Percentiles rank a stretch among this genome's conserved stretches.
Evolutionary conservation across 192 early-diverging fungal genomes (phyloP).

Genomic region (Coemansia sp.): DNA sequence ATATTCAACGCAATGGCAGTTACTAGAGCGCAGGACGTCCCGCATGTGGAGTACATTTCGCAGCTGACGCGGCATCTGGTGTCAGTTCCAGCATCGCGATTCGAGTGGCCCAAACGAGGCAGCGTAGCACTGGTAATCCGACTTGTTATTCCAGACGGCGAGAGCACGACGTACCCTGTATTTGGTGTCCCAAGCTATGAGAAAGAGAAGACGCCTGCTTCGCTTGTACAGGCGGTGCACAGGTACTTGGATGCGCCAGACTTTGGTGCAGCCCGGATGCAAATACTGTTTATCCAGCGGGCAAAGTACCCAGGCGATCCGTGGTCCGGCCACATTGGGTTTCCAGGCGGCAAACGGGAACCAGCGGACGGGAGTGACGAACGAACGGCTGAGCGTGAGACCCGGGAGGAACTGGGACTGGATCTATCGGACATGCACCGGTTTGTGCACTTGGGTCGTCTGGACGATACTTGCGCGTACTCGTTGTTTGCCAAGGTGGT

Average conservation of each 20-base stretch:
- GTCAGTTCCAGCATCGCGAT: slow-evolving; percentile 18
- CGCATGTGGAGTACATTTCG: slow-evolving; percentile 29
- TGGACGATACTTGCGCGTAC: slow-evolving; percentile 27
- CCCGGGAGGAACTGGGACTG: slow-evolving; percentile 37
- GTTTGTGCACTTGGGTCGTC: slow-evolving; percentile 26
- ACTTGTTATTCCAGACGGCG: slow-evolving; percentile 15
- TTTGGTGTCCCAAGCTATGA: background rate
- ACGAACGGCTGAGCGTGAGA: slow-evolving; percentile 43
- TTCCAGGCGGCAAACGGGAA: slow-evolving; percentile 49
- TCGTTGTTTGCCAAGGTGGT: slow-evolving; percentile 2
- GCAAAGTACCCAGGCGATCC: slow-evolving; percentile 37
- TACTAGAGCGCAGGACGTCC: slow-evolving; percentile 17
- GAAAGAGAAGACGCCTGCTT: slow-evolving; percentile 6
- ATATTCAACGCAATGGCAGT: background rate
- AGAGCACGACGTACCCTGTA: slow-evolving; percentile 4
- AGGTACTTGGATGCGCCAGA: background rate
- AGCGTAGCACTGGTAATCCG: slow-evolving; percentile 37
- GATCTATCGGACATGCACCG: slow-evolving; percentile 3
- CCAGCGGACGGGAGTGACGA: slow-evolving; percentile 8
- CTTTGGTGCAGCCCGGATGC: slow-evolving; percentile 8
- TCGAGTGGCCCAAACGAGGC: slow-evolving; percentile 16
- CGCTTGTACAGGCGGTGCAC: slow-evolving; percentile 15
- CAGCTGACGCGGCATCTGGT: slow-evolving; percentile 40
- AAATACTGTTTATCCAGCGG: slow-evolving; percentile 45
- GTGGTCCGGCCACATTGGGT: slow-evolving; percentile 54